Percentiles rank a stretch among this genome's conserved stretches.
Evolutionary conservation across 495 filamentous ascomycete species (phyloP).

Genomic region (Evernia prunastri): DNA sequence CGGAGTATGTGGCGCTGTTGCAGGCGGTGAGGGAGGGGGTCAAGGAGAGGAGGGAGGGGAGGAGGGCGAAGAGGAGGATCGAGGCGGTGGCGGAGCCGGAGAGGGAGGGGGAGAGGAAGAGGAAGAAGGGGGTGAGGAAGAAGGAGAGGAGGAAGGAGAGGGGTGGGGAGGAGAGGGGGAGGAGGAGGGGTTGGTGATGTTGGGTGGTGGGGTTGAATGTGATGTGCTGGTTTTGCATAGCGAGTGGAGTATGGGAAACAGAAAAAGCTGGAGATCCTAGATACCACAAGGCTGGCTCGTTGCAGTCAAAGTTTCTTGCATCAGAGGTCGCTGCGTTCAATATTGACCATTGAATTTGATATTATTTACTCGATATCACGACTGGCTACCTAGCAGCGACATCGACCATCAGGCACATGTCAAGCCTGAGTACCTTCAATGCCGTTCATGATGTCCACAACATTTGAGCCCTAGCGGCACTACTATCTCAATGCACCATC

Average conservation of each 20-base stretch:
- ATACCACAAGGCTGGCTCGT: not conserved
- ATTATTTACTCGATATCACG: not conserved
- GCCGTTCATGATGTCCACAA: not conserved
- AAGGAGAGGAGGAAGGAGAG: constrained; percentile 75
- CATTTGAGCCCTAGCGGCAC: not conserved
- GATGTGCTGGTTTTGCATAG: not conserved
- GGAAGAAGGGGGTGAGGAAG: constrained; percentile 77
- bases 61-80: constrained; percentile 76
- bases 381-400: not conserved
- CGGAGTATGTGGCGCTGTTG: constrained; percentile 64
- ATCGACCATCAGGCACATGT: not conserved
- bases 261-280: not conserved
- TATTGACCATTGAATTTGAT: constrained; percentile 4
- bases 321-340: not conserved
- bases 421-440: not conserved
- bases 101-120: constrained; percentile 69
- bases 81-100: constrained; percentile 79
- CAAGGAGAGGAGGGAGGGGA: constrained; percentile 58
- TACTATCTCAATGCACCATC: not conserved
- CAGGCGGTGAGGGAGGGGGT: constrained; percentile 61
- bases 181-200: constrained; percentile 60
- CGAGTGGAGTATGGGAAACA: not conserved
- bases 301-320: not conserved
- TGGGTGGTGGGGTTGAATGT: not conserved
- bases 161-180: constrained; percentile 58